phyloP scores from a whole-genome alignment of 768 basidiomycete genomes.

The Mycena filopes region DNA sequence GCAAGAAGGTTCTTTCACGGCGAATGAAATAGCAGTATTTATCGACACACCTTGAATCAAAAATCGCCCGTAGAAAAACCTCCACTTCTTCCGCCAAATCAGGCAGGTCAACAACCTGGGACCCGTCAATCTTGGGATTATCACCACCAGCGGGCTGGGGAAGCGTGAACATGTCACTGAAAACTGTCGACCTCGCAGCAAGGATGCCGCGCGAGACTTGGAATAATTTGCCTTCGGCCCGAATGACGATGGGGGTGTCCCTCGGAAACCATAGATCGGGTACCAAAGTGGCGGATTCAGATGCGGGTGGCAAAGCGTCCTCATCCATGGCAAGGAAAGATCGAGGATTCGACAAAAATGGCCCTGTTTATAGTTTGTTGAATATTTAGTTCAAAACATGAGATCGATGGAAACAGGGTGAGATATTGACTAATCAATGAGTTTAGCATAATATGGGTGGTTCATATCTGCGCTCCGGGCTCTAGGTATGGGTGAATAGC shows the following conservation, averaged over 20 bases:
- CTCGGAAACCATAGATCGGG: constrained; percentile 6
- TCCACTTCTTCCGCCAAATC: constrained; percentile 1
- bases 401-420: no score
- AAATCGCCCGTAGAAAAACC: not conserved
- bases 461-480: no score
- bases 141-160: constrained; percentile 6
- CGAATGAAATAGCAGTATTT: not conserved
- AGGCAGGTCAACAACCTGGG: constrained; percentile 3
- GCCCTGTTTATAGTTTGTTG: no score
- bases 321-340: no score
- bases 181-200: constrained; percentile 2
- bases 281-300: no score
- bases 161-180: constrained; percentile 11
- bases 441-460: no score
- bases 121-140: constrained; percentile 1
- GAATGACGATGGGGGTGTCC: not conserved
- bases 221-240: constrained; percentile 8
- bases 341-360: no score
- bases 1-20: no score
- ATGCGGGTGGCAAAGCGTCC: no score
- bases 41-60: not conserved
- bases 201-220: constrained; percentile 5
- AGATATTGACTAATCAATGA: no score
- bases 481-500: no score
- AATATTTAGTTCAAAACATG: no score